Conservation (phyloP, 352 stramenopile genomes). For the Aphanomyces invadans region DNA sequence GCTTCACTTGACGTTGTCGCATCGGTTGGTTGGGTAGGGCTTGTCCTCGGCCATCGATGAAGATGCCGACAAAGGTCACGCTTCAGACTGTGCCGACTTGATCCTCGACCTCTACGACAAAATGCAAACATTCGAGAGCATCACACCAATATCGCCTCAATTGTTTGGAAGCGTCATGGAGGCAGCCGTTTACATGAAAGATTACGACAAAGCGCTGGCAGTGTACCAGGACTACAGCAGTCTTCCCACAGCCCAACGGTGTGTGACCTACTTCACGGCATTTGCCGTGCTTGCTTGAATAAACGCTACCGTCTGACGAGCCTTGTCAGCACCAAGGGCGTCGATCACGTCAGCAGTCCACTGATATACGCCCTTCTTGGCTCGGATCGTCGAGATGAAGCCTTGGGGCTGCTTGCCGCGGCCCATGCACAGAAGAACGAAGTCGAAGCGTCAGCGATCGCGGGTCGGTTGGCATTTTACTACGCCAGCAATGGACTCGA, state of each 20-base stretch:
- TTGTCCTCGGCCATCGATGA: background rate
- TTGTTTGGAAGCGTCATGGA: conserved; percentile 1
- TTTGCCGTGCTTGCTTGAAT: too few relatives aligned
- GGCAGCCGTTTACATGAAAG: background rate
- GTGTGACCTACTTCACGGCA: background rate
- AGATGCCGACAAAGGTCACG: conserved; percentile 1
- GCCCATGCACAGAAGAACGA: background rate
- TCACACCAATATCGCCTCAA: background rate
- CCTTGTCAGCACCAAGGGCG: background rate
- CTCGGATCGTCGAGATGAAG: background rate
- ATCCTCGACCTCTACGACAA: conserved; percentile 15
- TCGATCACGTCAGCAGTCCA: background rate
- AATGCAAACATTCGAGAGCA: conserved; percentile 17
- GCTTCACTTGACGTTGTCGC: background rate
- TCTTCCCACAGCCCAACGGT: background rate
- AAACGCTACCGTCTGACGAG: too few relatives aligned
- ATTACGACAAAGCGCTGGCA: conserved; percentile 5
- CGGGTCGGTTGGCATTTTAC: background rate
- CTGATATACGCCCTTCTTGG: background rate
- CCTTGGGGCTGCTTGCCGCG: background rate
- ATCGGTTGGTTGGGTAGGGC: background rate
- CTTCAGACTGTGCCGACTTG: background rate
- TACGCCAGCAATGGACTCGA: background rate
- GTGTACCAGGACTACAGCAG: background rate
- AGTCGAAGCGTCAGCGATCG: background rate